Percentiles rank a stretch among this genome's conserved stretches.
Conservation (phyloP, 805 yeast genomes). For the Limtongia smithiae region DNA sequence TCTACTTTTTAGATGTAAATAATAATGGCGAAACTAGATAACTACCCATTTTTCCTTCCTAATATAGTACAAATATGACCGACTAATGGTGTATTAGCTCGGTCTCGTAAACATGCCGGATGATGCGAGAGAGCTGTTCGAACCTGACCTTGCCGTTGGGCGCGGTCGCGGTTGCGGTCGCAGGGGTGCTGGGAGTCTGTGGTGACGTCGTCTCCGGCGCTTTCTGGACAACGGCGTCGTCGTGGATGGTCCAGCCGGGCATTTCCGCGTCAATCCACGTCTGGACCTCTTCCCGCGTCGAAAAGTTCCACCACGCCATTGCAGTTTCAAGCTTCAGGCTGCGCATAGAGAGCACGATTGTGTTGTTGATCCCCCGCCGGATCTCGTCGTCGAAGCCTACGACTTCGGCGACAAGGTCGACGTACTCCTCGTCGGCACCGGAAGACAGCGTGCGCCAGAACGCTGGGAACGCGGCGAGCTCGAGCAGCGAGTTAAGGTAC, state of each 20-base stretch:
- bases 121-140: constrained; percentile 35
- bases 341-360: constrained; percentile 34
- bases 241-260: constrained; percentile 35
- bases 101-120: constrained; percentile 36
- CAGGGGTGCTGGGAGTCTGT: constrained; percentile 30
- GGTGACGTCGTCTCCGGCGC: constrained; percentile 32
- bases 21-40: neutral
- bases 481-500: constrained; percentile 34
- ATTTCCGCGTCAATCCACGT: constrained; percentile 31
- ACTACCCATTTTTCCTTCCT: neutral
- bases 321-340: constrained; percentile 33
- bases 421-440: constrained; percentile 36
- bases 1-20: neutral
- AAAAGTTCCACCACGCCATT: constrained; percentile 35
- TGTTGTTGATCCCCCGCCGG: constrained; percentile 34
- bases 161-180: constrained; percentile 26
- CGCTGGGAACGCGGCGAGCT: constrained; percentile 34
- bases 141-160: constrained; percentile 29
- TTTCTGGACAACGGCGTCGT: constrained; percentile 29
- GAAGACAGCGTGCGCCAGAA: constrained; percentile 37
- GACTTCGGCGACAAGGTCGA: constrained; percentile 38
- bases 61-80: neutral
- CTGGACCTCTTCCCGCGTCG: constrained; percentile 30
- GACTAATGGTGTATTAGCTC: constrained; percentile 11
- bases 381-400: constrained; percentile 37